Conservation (phyloP, 2,329 filamentous ascomycete genomes). For the Fusarium pseudocircinatum region DNA sequence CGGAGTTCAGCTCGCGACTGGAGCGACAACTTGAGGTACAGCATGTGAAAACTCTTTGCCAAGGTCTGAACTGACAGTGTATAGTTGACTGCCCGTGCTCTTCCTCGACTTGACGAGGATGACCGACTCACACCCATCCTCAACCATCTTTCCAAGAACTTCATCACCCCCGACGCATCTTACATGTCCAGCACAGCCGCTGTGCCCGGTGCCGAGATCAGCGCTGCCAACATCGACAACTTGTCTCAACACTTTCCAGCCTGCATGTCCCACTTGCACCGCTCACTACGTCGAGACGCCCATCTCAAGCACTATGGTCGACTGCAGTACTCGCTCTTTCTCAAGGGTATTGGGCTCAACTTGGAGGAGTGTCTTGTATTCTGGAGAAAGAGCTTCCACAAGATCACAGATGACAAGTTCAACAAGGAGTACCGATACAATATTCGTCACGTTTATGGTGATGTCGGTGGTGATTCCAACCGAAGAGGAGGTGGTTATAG, state of each 20-base stretch:
- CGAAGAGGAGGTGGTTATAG: constrained; percentile 87
- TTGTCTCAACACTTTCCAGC: constrained; percentile 86
- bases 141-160: constrained; percentile 90
- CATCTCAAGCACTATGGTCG: constrained; percentile 95
- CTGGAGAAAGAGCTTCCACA: constrained; percentile 87
- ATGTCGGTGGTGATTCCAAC: constrained; percentile 92
- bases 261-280: constrained; percentile 94
- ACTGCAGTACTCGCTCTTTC: constrained; percentile 93
- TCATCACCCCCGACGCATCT: constrained; percentile 87
- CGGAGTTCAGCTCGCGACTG: constrained; percentile 82
- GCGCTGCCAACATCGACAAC: constrained; percentile 80
- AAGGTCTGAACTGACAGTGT: background rate
- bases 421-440: constrained; percentile 99
- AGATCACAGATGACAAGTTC: constrained; percentile 92
- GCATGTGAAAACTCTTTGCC: background rate
- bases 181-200: constrained; percentile 73
- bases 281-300: constrained; percentile 82
- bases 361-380: constrained; percentile 93
- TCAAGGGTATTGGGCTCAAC: constrained; percentile 92
- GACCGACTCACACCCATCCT: constrained; percentile 80
- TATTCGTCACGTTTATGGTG: constrained; percentile 91
- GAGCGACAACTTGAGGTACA: constrained; percentile 84
- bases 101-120: constrained; percentile 94
- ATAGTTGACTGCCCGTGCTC: constrained; percentile 85
- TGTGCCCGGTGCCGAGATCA: constrained; percentile 77